A percentile compares a stretch with the other conserved stretches of the same genome.
phyloP scores from a whole-genome alignment of 1,284 basidiomycete genomes.

The Boletellus sp. region DNA sequence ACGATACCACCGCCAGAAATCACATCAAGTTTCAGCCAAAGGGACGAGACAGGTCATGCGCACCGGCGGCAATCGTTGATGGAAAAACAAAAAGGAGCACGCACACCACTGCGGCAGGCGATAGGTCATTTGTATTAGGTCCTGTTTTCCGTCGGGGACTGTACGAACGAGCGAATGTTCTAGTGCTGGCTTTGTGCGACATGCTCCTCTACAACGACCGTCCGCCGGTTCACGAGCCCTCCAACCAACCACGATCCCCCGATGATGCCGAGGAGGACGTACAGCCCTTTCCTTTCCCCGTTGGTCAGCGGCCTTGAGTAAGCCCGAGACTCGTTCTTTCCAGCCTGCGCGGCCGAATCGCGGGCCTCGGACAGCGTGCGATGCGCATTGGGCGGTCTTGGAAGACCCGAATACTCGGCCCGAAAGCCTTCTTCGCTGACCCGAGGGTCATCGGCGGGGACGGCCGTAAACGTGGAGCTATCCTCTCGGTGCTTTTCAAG shows the following conservation, averaged over 20 bases:
- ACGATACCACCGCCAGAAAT: conserved; percentile 48
- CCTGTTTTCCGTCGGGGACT: neutral
- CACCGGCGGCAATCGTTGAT: neutral
- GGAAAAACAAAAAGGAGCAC: no score
- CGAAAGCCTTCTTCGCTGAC: conserved; percentile 22
- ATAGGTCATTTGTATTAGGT: no score
- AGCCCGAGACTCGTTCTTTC: conserved; percentile 8
- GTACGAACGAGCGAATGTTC: conserved; percentile 6
- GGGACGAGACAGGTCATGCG: conserved; percentile 27
- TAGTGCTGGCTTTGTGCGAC: conserved; percentile 8
- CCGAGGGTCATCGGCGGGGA: conserved; percentile 9
- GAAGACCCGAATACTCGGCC: conserved; percentile 37
- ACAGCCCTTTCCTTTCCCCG: conserved; percentile 53
- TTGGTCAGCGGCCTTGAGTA: conserved; percentile 42
- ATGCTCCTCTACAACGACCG: conserved; percentile 22
- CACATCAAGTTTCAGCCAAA: conserved; percentile 33
- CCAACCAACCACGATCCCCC: conserved; percentile 51
- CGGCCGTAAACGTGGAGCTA: conserved; percentile 2
- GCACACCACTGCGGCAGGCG: no score
- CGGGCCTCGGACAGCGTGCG: conserved; percentile 12
- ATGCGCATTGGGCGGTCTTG: conserved; percentile 28
- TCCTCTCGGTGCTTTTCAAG: conserved; percentile 37
- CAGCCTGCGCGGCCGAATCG: conserved; percentile 5
- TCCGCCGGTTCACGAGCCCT: conserved; percentile 35
- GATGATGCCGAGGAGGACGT: conserved; percentile 50